phyloP scores from a whole-genome alignment of 78 protist genomes.

The Dictyostelium purpureum region DNA sequence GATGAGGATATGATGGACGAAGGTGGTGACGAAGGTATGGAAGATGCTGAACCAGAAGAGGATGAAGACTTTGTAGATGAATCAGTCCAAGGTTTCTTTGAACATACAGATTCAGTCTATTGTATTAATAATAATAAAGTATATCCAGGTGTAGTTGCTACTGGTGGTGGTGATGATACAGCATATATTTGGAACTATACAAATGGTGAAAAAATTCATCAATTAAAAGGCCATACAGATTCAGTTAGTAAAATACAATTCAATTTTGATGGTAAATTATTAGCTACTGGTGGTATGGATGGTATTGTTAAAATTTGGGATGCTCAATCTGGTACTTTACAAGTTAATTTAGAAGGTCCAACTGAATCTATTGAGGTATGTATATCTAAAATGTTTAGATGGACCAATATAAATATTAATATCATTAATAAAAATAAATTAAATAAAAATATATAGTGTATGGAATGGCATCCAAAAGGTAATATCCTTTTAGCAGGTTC shows the following conservation, averaged over 20 bases:
- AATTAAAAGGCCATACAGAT: slow-evolving; percentile 80
- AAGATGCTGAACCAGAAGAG: not conserved
- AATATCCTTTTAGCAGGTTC: slow-evolving; percentile 79
- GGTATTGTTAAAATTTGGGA: slow-evolving; percentile 79
- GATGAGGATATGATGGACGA: slow-evolving; percentile 34
- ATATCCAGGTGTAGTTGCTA: slow-evolving; percentile 2
- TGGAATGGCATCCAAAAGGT: slow-evolving; percentile 88
- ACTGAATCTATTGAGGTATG: slow-evolving; percentile 39
- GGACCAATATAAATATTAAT: too few species aligned
- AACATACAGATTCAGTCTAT: slow-evolving; percentile 79
- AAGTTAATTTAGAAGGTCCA: slow-evolving; percentile 75
- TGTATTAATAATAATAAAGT: slow-evolving; percentile 1
- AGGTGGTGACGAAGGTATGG: not conserved
- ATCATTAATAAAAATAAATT: not conserved
- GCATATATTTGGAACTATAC: slow-evolving; percentile 71
- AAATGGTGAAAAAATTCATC: slow-evolving; percentile 43
- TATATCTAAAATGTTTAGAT: not conserved
- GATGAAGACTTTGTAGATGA: slow-evolving; percentile 76
- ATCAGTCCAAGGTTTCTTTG: slow-evolving; percentile 73
- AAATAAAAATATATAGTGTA: slow-evolving; percentile 4
- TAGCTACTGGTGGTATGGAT: slow-evolving; percentile 87
- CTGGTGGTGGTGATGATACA: slow-evolving; percentile 84
- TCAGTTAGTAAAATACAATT: slow-evolving; percentile 58
- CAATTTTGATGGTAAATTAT: slow-evolving; percentile 75
- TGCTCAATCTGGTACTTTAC: slow-evolving; percentile 59